Conservation (phyloP, 2,329 filamentous ascomycete species). For the Chaetomium sp. region DNA sequence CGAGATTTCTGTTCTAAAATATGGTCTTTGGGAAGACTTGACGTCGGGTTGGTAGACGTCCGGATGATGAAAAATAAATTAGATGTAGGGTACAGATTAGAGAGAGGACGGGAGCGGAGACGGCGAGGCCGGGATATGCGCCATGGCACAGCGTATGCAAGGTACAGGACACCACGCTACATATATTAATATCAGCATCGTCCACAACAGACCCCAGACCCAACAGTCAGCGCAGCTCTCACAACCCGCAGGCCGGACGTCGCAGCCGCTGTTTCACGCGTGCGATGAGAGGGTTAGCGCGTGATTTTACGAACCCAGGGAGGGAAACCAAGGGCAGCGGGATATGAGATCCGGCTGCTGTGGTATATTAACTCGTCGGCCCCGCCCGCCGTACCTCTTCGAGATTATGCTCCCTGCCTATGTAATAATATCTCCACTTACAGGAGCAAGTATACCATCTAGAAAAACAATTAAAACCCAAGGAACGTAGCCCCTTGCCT, state of each 20-base stretch:
- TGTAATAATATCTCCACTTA: too few relatives aligned
- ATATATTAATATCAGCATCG: neutral
- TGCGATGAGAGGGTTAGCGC: neutral
- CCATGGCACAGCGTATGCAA: neutral
- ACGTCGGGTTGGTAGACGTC: neutral
- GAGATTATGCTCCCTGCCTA: too few relatives aligned
- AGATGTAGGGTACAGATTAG: neutral
- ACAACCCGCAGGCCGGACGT: neutral
- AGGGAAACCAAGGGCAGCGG: neutral
- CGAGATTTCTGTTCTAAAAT: neutral
- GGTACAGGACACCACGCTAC: neutral
- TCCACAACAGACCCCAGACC: neutral
- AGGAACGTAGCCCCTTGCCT: neutral
- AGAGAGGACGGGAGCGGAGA: neutral
- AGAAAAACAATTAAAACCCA: neutral
- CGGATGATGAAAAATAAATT: neutral
- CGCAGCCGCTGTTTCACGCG: slow-evolving; percentile 15
- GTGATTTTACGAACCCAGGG: neutral
- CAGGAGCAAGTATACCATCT: neutral
- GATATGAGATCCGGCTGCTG: too few relatives aligned
- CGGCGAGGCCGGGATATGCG: slow-evolving; percentile 1
- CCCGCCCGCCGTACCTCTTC: too few relatives aligned
- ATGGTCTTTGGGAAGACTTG: neutral
- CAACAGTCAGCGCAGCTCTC: neutral
- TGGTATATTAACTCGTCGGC: neutral